Conservation (phyloP, 2,329 filamentous ascomycete genomes). For the Fusarium sp. region DNA sequence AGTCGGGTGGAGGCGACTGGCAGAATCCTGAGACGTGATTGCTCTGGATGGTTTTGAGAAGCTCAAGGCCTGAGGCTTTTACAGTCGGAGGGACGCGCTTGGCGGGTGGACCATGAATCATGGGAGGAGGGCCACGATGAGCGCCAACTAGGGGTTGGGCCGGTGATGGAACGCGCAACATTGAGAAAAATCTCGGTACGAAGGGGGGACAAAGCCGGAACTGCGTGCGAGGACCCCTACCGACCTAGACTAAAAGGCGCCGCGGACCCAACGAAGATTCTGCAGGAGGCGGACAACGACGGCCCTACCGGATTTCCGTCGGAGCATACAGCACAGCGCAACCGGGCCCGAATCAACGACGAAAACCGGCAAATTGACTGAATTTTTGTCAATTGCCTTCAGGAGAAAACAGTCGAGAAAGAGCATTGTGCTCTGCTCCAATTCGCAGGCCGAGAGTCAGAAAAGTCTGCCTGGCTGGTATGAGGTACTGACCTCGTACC, state of each 20-base stretch:
- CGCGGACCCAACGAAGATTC: conserved; percentile 30
- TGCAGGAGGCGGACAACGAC: conserved; percentile 42
- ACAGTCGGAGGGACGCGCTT: conserved; percentile 46
- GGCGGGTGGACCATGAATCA: conserved; percentile 51
- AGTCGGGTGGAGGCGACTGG: conserved; percentile 50
- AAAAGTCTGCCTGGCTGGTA: background rate
- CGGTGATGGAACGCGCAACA: conserved; percentile 45
- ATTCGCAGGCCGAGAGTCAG: background rate
- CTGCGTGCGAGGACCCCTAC: conserved; percentile 36
- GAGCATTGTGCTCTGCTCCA: background rate
- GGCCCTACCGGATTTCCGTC: conserved; percentile 45
- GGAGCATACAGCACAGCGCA: background rate
- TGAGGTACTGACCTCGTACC: conserved; percentile 12
- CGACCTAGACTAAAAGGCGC: conserved; percentile 30
- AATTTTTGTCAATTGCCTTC: background rate
- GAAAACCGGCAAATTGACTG: background rate
- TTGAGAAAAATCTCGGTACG: conserved; percentile 45
- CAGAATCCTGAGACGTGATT: conserved; percentile 46
- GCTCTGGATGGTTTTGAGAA: conserved; percentile 40
- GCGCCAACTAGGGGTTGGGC: conserved; percentile 39
- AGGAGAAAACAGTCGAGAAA: background rate
- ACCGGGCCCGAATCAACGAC: background rate
- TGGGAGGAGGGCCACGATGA: conserved; percentile 43
- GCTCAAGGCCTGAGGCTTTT: conserved; percentile 51
- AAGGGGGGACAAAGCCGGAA: conserved; percentile 43